Base-by-base conservation (phyloP, 148 eudicot genomes). In the Rhododendron vialii region DNA sequence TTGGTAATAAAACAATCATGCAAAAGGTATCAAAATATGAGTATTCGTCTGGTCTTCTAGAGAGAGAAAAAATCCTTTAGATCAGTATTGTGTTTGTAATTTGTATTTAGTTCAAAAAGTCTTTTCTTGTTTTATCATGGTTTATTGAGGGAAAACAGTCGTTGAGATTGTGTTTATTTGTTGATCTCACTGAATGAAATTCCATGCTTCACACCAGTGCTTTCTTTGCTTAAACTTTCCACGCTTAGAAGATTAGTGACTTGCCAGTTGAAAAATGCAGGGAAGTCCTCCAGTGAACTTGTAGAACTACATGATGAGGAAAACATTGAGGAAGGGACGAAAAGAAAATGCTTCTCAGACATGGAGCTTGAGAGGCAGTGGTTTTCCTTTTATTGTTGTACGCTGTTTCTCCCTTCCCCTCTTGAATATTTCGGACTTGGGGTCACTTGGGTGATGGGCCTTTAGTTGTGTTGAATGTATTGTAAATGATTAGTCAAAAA, bases 211-310 rank as follows among this genome's bases (percentile, higher is more conserved):
- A 71, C 36, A 10, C 43, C 65, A 9, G 55, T 78, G 53, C 26
- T 77, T 41, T 28, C 33, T 74, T 85, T 45, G 67, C 57, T 55
- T 11, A 76, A 3, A 51, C 55, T 28, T 38, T 61, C 35, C 36
- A 75, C 53, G 63, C 71, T 38, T 57, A 4, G 30, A 74, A n/a
- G 24, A 36, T 33, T 78, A 67, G 35, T 33, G 80, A 15, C 17
- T 78, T 8, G 41, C 53, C 78, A 9, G 50, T 82, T 86, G 48
- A 80, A 71, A 28, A 84, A 36, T 69, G 74, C 93, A 96, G 98
- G 94, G 91, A 85, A 88, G 91, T 88, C 96, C 98, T 48, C 94
- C 98, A 0, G 98, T 94, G 86, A 90, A 88, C 89, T 88, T 96
- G 87, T 96, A 88, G 84, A 33, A 69, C 20, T 71, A 1, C 65